These are phyloP conservation scores for Aspergillus melleus DNA, from an alignment of 2,329 filamentous ascomycete genomes.

Conservation along the genomic window DNA sequence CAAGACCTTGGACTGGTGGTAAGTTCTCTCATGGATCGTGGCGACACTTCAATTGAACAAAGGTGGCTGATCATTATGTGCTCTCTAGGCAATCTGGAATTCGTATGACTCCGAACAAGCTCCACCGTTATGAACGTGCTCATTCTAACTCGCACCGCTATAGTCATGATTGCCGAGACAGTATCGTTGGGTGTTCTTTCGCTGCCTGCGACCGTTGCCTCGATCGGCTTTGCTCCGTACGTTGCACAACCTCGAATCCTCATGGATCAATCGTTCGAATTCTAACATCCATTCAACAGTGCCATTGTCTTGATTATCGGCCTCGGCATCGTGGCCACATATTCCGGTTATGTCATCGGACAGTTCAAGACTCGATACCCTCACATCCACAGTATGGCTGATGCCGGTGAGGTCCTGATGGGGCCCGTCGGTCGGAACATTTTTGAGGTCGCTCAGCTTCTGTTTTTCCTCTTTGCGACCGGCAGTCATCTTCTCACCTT, in stretches of 20 bases:
- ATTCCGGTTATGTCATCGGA: constrained; percentile 58
- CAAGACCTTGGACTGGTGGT: constrained; percentile 48
- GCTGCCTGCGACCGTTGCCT: constrained; percentile 52
- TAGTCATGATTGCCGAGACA: constrained; percentile 57
- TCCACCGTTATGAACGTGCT: not conserved
- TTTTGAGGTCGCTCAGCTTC: constrained; percentile 57
- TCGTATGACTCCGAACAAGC: constrained; percentile 23
- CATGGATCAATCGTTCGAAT: not conserved
- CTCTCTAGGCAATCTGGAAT: constrained; percentile 37
- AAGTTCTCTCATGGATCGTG: not conserved
- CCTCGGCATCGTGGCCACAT: constrained; percentile 54
- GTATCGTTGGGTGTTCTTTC: constrained; percentile 57
- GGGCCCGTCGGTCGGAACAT: constrained; percentile 62
- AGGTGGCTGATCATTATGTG: not conserved
- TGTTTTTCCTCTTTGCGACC: constrained; percentile 66
- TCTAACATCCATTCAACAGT: not conserved
- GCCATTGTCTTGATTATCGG: constrained; percentile 47
- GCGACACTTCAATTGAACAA: too few relatives aligned
- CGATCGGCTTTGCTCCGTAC: constrained; percentile 52
- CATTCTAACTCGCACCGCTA: not conserved
- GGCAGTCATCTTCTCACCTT: constrained; percentile 68
- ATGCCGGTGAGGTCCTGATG: constrained; percentile 61
- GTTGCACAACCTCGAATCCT: constrained; percentile 11
- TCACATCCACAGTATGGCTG: constrained; percentile 62
- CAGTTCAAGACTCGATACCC: constrained; percentile 57